phyloP scores from a whole-genome alignment of 148 eudicot genomes.

The Cornus controversa region DNA sequence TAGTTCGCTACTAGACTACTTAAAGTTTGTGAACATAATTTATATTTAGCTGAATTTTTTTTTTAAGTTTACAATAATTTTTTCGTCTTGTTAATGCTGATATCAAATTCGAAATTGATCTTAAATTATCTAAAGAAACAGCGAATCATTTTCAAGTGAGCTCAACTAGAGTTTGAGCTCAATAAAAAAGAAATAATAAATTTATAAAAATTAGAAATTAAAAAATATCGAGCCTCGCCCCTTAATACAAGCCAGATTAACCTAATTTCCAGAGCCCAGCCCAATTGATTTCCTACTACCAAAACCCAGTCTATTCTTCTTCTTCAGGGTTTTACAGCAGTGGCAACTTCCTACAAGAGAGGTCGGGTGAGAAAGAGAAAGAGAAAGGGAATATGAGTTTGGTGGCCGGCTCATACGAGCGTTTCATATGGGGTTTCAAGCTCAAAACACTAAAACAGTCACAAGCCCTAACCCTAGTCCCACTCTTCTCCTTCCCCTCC shows the following conservation, averaged over 20 bases:
- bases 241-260: neutral
- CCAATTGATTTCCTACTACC: neutral
- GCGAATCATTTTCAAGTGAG: no score
- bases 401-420: slow-evolving; percentile 80
- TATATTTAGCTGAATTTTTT: no score
- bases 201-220: no score
- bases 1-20: no score
- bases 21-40: no score
- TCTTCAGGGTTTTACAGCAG: neutral
- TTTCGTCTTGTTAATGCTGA: no score
- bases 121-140: no score
- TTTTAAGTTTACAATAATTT: no score
- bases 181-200: no score
- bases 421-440: slow-evolving; percentile 81
- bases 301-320: neutral
- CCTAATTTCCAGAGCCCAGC: neutral
- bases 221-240: neutral
- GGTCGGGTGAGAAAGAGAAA: neutral
- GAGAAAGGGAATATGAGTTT: slow-evolving; percentile 41
- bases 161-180: no score
- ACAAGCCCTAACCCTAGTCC: slow-evolving; percentile 47
- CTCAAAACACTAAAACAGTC: slow-evolving; percentile 49
- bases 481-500: slow-evolving; percentile 71
- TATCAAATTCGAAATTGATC: no score
- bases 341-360: no score